Evolutionary conservation across 192 early-diverging fungal genomes (phyloP).

Genomic region (Umbelopsis sp.): DNA sequence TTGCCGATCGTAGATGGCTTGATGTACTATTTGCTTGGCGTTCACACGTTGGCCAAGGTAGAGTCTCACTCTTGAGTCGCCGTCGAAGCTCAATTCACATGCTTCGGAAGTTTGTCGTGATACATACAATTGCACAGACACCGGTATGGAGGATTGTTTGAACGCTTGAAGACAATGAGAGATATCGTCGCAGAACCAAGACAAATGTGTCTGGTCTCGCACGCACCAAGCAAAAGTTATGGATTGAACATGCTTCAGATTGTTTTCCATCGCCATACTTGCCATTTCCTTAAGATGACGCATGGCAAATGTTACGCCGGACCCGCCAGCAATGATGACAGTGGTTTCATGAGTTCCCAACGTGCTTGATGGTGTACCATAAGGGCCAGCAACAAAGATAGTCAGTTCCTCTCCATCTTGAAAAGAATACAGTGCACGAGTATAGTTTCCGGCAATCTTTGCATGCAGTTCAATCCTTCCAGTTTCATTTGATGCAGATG

Average conservation of each 20-base stretch:
- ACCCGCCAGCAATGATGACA: slow-evolving; percentile 48
- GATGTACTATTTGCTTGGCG: background rate
- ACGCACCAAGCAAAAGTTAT: slow-evolving; percentile 36
- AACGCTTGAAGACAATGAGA: slow-evolving; percentile 15
- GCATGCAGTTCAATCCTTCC: slow-evolving; percentile 39
- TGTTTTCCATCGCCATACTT: slow-evolving; percentile 3
- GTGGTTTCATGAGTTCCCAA: slow-evolving; percentile 18
- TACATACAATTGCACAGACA: background rate
- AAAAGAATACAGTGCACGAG: slow-evolving; percentile 36
- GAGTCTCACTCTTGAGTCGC: background rate
- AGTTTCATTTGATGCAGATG: slow-evolving; percentile 27
- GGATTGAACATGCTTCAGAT: background rate
- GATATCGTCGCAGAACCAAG: slow-evolving; percentile 31
- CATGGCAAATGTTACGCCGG: slow-evolving; percentile 49
- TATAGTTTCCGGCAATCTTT: slow-evolving; percentile 47
- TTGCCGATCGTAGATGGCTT: background rate
- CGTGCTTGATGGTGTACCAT: slow-evolving; percentile 32
- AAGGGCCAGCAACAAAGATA: slow-evolving; percentile 50
- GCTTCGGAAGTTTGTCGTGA: background rate
- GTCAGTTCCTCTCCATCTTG: slow-evolving; percentile 38
- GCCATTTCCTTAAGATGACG: slow-evolving; percentile 42
- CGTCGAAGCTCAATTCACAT: background rate
- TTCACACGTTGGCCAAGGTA: slow-evolving; percentile 4
- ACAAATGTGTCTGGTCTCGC: slow-evolving; percentile 14
- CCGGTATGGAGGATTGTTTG: slow-evolving; percentile 9